These are phyloP conservation scores for Dothideomycetidae sp. DNA, from an alignment of 2,329 filamentous ascomycete genomes.

Conservation along the genomic window DNA sequence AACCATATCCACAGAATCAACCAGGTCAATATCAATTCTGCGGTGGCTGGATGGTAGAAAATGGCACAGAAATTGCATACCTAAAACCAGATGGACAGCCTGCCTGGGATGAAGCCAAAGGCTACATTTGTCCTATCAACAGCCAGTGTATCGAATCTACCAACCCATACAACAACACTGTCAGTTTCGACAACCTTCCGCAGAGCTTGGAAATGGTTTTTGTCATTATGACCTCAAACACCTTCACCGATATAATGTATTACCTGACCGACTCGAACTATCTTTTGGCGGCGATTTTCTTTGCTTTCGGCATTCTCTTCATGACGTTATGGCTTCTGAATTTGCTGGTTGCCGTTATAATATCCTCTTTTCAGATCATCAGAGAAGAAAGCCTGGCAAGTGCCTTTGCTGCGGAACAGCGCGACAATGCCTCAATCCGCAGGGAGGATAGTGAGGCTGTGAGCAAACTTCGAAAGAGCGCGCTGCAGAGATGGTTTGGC, in stretches of 20 bases:
- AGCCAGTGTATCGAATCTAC: constrained; percentile 68
- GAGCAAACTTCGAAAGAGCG: constrained; percentile 29
- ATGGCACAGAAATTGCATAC: constrained; percentile 38
- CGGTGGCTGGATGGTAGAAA: constrained; percentile 60
- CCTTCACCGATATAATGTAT: constrained; percentile 89
- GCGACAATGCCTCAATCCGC: constrained; percentile 19
- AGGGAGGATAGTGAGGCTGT: constrained; percentile 25
- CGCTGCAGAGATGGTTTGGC: constrained; percentile 58
- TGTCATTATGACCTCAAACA: constrained; percentile 96
- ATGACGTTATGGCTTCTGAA: constrained; percentile 96
- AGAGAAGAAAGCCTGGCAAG: constrained; percentile 89
- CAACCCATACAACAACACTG: constrained; percentile 71
- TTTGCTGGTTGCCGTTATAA: constrained; percentile 89
- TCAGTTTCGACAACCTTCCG: constrained; percentile 89
- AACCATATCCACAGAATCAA: constrained; percentile 36
- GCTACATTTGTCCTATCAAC: constrained; percentile 71
- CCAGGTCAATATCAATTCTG: constrained; percentile 59
- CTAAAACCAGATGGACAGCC: constrained; percentile 34
- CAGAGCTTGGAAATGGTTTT: constrained; percentile 91
- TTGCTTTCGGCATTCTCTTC: constrained; percentile 61
- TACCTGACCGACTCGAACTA: constrained; percentile 87
- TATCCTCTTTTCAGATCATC: constrained; percentile 95
- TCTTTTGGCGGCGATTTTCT: constrained; percentile 67
- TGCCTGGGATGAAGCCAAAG: constrained; percentile 51
- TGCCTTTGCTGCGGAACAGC: constrained; percentile 66